These are phyloP conservation scores for Sordariomycetes sp. DNA, from an alignment of 2,329 filamentous ascomycete species.

Conservation along the genomic window DNA sequence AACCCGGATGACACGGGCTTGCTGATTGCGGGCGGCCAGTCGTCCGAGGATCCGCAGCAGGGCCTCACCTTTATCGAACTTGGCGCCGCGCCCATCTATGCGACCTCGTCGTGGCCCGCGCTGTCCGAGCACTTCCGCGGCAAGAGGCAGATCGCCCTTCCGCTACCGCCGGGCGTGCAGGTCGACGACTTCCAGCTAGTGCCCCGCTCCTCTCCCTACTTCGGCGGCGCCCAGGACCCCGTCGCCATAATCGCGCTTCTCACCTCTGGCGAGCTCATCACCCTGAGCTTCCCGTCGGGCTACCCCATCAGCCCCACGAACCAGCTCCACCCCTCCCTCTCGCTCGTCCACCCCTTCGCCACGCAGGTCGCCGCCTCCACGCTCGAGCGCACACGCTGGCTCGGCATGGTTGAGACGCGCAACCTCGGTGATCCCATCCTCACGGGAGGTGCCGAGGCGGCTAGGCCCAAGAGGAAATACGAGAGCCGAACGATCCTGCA, in stretches of 20 bases:
- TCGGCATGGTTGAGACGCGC: slow-evolving; percentile 80
- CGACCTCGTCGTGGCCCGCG: slow-evolving; percentile 81
- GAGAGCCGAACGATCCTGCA: slow-evolving; percentile 78
- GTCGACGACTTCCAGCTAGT: slow-evolving; percentile 75
- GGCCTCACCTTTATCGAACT: slow-evolving; percentile 85
- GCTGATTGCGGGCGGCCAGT: slow-evolving; percentile 72
- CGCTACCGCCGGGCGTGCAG: slow-evolving; percentile 66
- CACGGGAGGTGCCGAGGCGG: slow-evolving; percentile 65
- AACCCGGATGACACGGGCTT: slow-evolving; percentile 91
- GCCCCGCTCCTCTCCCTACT: slow-evolving; percentile 75
- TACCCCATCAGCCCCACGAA: slow-evolving; percentile 88
- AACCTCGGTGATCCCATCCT: slow-evolving; percentile 68
- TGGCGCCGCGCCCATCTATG: slow-evolving; percentile 79
- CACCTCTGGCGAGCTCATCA: slow-evolving; percentile 79
- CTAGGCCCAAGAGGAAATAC: slow-evolving; percentile 61
- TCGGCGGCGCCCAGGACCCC: slow-evolving; percentile 79
- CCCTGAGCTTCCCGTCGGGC: slow-evolving; percentile 84
- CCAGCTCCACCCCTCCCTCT: slow-evolving; percentile 77
- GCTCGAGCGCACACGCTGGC: slow-evolving; percentile 72
- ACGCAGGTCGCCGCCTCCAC: slow-evolving; percentile 61
- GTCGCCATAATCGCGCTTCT: slow-evolving; percentile 73
- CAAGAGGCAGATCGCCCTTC: slow-evolving; percentile 61
- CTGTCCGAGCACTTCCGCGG: slow-evolving; percentile 69
- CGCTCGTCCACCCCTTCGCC: slow-evolving; percentile 84
- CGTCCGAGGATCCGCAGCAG: slow-evolving; percentile 55